These are phyloP conservation scores for Sindora glabra DNA, from an alignment of 306 rosid genomes.

Conservation along the genomic window DNA sequence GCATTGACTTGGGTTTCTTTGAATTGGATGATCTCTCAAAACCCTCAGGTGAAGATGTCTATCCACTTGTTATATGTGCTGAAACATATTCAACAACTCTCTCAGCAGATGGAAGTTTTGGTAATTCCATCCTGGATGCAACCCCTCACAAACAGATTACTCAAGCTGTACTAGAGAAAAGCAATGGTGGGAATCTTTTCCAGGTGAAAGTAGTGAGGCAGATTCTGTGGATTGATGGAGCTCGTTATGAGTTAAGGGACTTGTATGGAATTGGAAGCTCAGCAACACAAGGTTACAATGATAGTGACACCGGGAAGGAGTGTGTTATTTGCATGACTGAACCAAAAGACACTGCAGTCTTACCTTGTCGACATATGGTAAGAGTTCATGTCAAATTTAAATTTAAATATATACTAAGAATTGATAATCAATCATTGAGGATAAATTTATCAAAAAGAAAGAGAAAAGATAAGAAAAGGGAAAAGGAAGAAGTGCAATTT, in stretches of 20 bases:
- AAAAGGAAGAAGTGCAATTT: background rate
- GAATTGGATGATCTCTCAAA: constrained; percentile 82
- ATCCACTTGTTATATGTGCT: constrained; percentile 80
- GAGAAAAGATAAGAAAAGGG: no score
- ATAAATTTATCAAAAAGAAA: no score
- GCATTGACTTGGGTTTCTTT: constrained; percentile 82
- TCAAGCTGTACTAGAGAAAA: constrained; percentile 71
- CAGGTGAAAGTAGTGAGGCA: constrained; percentile 70
- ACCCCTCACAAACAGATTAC: constrained; percentile 67
- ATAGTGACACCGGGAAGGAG: constrained; percentile 66
- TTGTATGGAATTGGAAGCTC: constrained; percentile 75
- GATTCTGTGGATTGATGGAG: constrained; percentile 73
- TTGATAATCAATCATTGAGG: background rate
- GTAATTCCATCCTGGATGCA: constrained; percentile 27
- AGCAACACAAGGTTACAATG: constrained; percentile 39
- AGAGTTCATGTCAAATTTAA: constrained; percentile 19
- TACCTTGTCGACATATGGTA: constrained; percentile 95
- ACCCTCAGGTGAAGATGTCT: constrained; percentile 67
- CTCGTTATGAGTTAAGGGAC: constrained; percentile 75
- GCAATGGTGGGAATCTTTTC: constrained; percentile 33
- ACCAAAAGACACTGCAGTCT: constrained; percentile 74
- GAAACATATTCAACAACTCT: constrained; percentile 38
- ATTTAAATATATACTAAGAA: constrained; percentile 3
- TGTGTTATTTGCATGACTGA: constrained; percentile 93
- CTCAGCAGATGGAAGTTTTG: constrained; percentile 25